Evolutionary conservation across 768 basidiomycete genomes (phyloP).

Genomic region (Dentipellis fragilis): DNA sequence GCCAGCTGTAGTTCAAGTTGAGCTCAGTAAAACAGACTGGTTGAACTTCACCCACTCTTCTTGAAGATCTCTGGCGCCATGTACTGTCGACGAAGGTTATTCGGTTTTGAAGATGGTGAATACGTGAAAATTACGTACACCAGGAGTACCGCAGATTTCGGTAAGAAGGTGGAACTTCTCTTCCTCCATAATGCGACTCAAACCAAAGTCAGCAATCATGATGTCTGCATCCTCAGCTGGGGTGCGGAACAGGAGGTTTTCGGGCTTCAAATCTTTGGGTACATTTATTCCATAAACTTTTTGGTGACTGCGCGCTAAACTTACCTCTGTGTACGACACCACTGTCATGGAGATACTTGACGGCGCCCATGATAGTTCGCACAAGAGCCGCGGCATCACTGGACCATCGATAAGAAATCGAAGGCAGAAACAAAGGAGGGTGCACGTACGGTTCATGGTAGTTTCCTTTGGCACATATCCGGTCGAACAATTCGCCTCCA

Average conservation of each 20-base stretch:
- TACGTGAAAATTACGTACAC: constrained; percentile 32
- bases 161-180: constrained; percentile 81
- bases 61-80: constrained; percentile 97
- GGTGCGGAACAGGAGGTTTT: constrained; percentile 92
- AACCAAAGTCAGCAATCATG: constrained; percentile 95
- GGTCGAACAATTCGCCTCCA: constrained; percentile 96
- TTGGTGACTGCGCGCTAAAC: constrained; percentile 9
- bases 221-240: constrained; percentile 86
- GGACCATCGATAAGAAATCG: background rate
- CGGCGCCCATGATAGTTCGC: constrained; percentile 76
- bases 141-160: constrained; percentile 93
- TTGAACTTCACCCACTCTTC: constrained; percentile 53
- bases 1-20: constrained; percentile 41
- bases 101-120: background rate
- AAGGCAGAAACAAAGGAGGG: constrained; percentile 17
- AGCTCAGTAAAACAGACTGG: background rate
- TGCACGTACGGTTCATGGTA: constrained; percentile 81
- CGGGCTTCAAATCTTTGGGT: constrained; percentile 79
- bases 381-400: constrained; percentile 88
- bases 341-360: constrained; percentile 82
- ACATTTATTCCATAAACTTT: background rate
- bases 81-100: constrained; percentile 35
- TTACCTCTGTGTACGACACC: constrained; percentile 89
- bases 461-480: constrained; percentile 95
- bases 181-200: constrained; percentile 85